phyloP scores from a whole-genome alignment of 768 basidiomycete species.

The Amylocystis lapponica region DNA sequence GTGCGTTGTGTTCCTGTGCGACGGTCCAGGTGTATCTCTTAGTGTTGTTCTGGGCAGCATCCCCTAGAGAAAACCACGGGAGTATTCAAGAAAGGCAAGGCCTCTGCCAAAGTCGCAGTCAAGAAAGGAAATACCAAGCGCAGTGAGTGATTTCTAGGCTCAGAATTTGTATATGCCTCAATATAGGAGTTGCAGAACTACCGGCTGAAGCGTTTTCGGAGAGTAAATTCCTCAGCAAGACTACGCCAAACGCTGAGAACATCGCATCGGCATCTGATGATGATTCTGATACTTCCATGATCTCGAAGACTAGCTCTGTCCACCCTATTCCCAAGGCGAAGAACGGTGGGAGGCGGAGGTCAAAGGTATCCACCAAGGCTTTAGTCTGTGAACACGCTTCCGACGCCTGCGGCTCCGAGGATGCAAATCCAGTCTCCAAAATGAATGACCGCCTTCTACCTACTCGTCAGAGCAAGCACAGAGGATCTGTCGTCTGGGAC shows the following conservation, averaged over 20 bases:
- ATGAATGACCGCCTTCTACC: too few species aligned
- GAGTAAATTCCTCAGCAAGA: conserved; percentile 15
- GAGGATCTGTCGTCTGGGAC: conserved; percentile 48
- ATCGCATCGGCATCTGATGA: too few species aligned
- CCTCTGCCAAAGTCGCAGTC: conserved; percentile 39
- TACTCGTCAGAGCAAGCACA: not conserved
- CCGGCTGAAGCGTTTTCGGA: conserved; percentile 18
- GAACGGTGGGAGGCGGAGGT: too few species aligned
- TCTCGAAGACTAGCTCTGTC: too few species aligned
- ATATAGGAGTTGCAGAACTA: conserved; percentile 4
- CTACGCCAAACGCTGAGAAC: not conserved
- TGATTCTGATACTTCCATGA: too few species aligned
- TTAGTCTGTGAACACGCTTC: too few species aligned
- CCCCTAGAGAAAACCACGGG: conserved; percentile 37
- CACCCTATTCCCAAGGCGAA: too few species aligned
- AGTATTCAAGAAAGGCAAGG: conserved; percentile 62
- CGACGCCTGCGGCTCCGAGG: too few species aligned
- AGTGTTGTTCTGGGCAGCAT: conserved; percentile 33
- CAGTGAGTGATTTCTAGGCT: conserved; percentile 17
- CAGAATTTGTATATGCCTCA: not conserved
- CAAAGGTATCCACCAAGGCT: too few species aligned
- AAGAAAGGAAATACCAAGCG: conserved; percentile 20
- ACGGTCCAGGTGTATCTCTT: not conserved
- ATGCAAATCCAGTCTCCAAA: too few species aligned
- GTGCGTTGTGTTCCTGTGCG: conserved; percentile 29